Conservation (phyloP, 495 filamentous ascomycete species). For the Barbatosphaeria neglecta region DNA sequence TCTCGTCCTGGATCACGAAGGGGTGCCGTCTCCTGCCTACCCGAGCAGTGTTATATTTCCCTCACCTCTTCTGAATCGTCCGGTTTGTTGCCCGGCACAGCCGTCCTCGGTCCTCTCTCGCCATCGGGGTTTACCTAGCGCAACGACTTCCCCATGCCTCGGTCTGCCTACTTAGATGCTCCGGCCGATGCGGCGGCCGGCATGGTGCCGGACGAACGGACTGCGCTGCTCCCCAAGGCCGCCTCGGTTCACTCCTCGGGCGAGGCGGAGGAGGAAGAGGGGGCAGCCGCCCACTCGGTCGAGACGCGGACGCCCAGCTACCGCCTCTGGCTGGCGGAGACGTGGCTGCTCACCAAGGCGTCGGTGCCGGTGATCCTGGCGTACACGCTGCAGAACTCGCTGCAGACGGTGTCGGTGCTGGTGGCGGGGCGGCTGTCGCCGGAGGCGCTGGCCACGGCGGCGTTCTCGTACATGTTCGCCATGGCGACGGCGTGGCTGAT, state of each 20-base stretch:
- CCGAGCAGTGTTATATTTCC: too few species aligned
- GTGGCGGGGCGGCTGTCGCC: conserved; percentile 71
- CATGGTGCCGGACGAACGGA: conserved; percentile 28
- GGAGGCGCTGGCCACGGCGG: conserved; percentile 69
- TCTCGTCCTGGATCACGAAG: too few species aligned
- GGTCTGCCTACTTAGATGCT: too few species aligned
- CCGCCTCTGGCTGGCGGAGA: conserved; percentile 43
- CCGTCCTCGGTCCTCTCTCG: too few species aligned
- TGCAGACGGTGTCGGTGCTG: conserved; percentile 76
- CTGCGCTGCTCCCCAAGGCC: conserved; percentile 36
- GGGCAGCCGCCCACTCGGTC: conserved; percentile 2
- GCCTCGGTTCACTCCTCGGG: conserved; percentile 3
- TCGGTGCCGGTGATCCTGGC: conserved; percentile 78
- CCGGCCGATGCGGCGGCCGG: too few species aligned
- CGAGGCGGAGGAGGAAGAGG: not conserved
- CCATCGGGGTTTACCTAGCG: too few species aligned
- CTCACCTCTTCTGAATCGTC: too few species aligned
- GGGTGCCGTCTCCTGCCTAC: too few species aligned
- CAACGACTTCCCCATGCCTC: too few species aligned
- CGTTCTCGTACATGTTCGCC: conserved; percentile 88
- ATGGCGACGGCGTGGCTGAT: conserved; percentile 87
- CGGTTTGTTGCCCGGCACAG: too few species aligned
- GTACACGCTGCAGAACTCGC: conserved; percentile 78
- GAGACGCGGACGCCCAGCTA: conserved; percentile 3
- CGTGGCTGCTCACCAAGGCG: conserved; percentile 53